These are phyloP conservation scores for Desmodesmus armatus DNA, from an alignment of 139 green algal genomes.

Conservation along the genomic window DNA sequence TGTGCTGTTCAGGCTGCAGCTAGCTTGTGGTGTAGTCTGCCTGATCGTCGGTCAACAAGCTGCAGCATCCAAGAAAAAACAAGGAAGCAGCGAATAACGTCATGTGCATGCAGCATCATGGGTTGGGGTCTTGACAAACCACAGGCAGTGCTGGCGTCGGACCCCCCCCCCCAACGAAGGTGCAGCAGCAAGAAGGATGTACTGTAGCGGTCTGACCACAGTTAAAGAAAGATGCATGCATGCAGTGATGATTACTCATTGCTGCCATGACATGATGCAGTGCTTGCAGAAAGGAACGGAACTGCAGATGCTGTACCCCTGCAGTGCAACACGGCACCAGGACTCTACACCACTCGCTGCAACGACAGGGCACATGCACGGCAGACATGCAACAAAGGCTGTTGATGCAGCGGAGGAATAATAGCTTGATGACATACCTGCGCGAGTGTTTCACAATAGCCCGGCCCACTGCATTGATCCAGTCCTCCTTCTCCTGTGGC, in stretches of 20 bases:
- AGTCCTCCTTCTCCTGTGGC: conserved; percentile 96
- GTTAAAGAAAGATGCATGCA: too few species aligned
- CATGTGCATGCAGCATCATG: not conserved
- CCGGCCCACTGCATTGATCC: conserved; percentile 97
- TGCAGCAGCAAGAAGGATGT: too few species aligned
- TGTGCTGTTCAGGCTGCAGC: too few species aligned
- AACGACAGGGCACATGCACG: not conserved
- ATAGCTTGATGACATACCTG: conserved; percentile 7
- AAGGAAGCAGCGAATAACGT: not conserved
- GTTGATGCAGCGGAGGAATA: not conserved
- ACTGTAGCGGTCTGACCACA: too few species aligned
- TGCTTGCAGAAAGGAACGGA: not conserved
- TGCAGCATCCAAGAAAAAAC: conserved; percentile 42
- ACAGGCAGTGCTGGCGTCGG: not conserved
- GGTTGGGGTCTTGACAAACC: not conserved
- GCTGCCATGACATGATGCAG: not conserved
- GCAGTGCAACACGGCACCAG: not conserved
- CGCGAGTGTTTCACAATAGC: conserved; percentile 95
- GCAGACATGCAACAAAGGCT: not conserved
- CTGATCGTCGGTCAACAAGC: conserved; percentile 75
- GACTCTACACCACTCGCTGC: not conserved
- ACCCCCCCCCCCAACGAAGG: not conserved
- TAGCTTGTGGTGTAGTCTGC: conserved; percentile 70
- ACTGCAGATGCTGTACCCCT: not conserved
- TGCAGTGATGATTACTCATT: not conserved